phyloP scores from a whole-genome alignment of 495 filamentous ascomycete genomes.

The Cryomyces antarcticus region DNA sequence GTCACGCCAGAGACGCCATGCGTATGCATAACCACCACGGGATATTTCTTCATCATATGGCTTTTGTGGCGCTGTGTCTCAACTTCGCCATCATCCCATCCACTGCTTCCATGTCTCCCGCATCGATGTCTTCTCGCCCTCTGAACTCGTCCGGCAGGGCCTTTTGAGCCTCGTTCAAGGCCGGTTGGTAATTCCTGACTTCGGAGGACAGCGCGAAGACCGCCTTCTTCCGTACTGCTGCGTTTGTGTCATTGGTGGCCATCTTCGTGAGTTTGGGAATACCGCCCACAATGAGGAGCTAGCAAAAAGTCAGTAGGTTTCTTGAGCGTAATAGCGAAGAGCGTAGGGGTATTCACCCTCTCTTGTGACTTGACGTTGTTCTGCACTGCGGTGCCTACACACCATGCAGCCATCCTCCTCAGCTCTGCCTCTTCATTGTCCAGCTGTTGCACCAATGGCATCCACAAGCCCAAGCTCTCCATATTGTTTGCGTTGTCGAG shows the following conservation, averaged over 20 bases:
- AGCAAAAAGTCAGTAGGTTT: background rate
- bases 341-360: slow-evolving; percentile 26
- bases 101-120: slow-evolving; percentile 66
- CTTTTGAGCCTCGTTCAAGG: slow-evolving; percentile 39
- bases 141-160: slow-evolving; percentile 41
- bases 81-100: slow-evolving; percentile 21
- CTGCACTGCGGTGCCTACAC: slow-evolving; percentile 81
- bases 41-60: too few relatives aligned
- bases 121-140: slow-evolving; percentile 34
- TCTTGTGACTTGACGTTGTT: slow-evolving; percentile 78
- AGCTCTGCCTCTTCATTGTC: slow-evolving; percentile 46
- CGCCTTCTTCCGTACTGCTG: slow-evolving; percentile 62
- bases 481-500: slow-evolving; percentile 95
- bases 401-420: slow-evolving; percentile 73
- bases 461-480: slow-evolving; percentile 57
- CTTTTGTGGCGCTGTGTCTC: too few relatives aligned
- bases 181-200: slow-evolving; percentile 71
- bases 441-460: slow-evolving; percentile 49
- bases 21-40: too few relatives aligned
- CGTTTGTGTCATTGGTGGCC: slow-evolving; percentile 35
- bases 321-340: background rate
- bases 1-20: too few relatives aligned
- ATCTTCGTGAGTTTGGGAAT: slow-evolving; percentile 47
- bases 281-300: slow-evolving; percentile 48
- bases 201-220: slow-evolving; percentile 68